Percentiles rank a stretch among this genome's conserved stretches.
Conservation (phyloP, 2,329 filamentous ascomycete genomes). For the Ampelomyces quisqualis region DNA sequence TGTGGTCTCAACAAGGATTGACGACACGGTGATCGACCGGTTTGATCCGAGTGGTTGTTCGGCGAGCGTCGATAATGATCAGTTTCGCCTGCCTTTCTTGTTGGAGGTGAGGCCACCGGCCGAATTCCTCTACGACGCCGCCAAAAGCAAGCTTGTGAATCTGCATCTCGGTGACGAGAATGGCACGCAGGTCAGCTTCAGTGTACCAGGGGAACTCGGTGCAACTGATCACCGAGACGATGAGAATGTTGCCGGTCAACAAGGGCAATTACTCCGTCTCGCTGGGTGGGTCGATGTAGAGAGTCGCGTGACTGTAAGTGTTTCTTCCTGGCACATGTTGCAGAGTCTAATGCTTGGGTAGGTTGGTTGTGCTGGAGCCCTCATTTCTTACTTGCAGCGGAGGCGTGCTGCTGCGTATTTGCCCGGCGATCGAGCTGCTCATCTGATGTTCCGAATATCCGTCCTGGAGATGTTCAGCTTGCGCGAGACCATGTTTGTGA, state of each 20-base stretch:
- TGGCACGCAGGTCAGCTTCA: slow-evolving; percentile 55
- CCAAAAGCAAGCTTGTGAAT: slow-evolving; percentile 64
- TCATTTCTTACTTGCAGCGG: slow-evolving; percentile 76
- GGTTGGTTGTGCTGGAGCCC: slow-evolving; percentile 82
- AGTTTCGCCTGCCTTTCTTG: slow-evolving; percentile 58
- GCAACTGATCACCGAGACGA: slow-evolving; percentile 43
- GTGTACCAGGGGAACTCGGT: slow-evolving; percentile 60
- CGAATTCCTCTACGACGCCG: slow-evolving; percentile 70
- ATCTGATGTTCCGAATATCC: slow-evolving; percentile 60
- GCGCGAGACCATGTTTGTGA: slow-evolving; percentile 69
- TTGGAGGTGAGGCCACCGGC: slow-evolving; percentile 68
- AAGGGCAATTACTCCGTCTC: slow-evolving; percentile 67
- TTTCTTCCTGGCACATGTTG: not conserved
- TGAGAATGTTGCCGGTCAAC: slow-evolving; percentile 55
- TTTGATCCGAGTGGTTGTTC: slow-evolving; percentile 46
- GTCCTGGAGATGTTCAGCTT: slow-evolving; percentile 75
- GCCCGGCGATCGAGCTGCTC: slow-evolving; percentile 58
- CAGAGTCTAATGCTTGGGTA: slow-evolving; percentile 32
- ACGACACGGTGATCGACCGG: slow-evolving; percentile 50
- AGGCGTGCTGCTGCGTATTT: slow-evolving; percentile 64
- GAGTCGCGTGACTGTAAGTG: slow-evolving; percentile 66
- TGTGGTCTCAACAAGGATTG: slow-evolving; percentile 58
- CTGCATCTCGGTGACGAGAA: slow-evolving; percentile 56
- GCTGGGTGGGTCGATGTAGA: slow-evolving; percentile 72
- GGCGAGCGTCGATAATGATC: slow-evolving; percentile 42